Conservation (phyloP, 2,329 filamentous ascomycete species). For the Talaromyces funiculosus region DNA sequence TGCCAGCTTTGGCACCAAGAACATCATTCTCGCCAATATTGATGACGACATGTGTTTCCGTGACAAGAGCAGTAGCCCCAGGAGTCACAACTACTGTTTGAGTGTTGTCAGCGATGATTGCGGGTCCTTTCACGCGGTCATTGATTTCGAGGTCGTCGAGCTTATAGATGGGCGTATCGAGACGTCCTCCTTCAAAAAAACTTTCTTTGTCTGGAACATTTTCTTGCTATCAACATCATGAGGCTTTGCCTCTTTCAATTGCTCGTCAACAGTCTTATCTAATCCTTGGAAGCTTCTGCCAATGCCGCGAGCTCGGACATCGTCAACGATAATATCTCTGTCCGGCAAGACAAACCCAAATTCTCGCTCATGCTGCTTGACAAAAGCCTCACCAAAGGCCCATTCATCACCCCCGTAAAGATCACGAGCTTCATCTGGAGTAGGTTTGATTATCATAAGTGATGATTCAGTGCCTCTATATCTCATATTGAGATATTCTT, state of each 20-base stretch:
- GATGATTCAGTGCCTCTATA: constrained; percentile 88
- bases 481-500: constrained; percentile 91
- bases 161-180: constrained; percentile 76
- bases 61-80: constrained; percentile 62
- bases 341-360: constrained; percentile 86
- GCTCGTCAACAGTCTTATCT: constrained; percentile 77
- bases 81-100: constrained; percentile 83
- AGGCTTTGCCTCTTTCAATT: constrained; percentile 64
- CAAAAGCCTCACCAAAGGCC: constrained; percentile 79
- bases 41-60: constrained; percentile 79
- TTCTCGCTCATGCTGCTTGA: constrained; percentile 83
- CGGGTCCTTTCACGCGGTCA: constrained; percentile 69
- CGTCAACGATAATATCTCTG: constrained; percentile 82
- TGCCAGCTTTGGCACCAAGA: constrained; percentile 44
- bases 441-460: constrained; percentile 78
- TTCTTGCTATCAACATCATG: constrained; percentile 56
- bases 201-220: constrained; percentile 59
- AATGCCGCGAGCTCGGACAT: constrained; percentile 81
- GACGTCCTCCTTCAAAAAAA: constrained; percentile 82
- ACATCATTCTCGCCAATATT: constrained; percentile 58
- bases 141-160: constrained; percentile 68
- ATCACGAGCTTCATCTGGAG: constrained; percentile 54
- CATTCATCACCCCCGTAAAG: constrained; percentile 62
- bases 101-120: constrained; percentile 67
- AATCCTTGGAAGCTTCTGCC: constrained; percentile 78